Evolutionary conservation across 2,329 filamentous ascomycete genomes (phyloP).

Genomic region (Colletotrichum sp.): DNA sequence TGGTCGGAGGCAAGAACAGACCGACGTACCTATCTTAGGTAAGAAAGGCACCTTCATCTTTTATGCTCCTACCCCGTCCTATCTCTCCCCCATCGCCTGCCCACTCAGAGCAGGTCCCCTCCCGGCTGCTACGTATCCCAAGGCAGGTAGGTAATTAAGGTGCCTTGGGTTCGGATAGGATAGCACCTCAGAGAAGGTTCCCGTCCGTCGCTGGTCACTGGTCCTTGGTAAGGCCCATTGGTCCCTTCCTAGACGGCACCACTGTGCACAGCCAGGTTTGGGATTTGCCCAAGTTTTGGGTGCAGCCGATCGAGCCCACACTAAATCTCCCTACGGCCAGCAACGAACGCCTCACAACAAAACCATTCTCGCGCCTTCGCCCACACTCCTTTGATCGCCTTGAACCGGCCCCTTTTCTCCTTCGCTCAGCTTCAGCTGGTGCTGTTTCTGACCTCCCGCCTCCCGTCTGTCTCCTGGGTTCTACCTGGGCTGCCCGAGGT

Average conservation of each 20-base stretch:
- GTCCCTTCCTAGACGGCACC: neutral
- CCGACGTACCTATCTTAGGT: neutral
- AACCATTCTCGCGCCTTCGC: constrained; percentile 14
- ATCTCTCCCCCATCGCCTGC: neutral
- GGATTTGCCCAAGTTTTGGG: constrained; percentile 14
- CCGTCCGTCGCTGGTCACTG: neutral
- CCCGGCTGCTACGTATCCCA: neutral
- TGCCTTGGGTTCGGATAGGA: neutral
- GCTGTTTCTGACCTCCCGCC: constrained; percentile 1
- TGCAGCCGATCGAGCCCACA: constrained; percentile 22
- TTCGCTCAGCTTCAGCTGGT: neutral
- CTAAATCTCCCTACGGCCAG: constrained; percentile 23
- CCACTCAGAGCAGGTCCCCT: neutral
- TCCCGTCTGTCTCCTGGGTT: neutral
- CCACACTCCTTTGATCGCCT: constrained; percentile 18
- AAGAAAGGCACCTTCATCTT: neutral
- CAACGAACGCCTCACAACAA: constrained; percentile 16
- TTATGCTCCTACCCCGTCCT: neutral
- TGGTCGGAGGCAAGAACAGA: neutral
- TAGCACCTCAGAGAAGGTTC: neutral
- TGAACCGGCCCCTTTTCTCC: constrained; percentile 9
- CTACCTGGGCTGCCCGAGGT: neutral
- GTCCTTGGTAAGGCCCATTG: neutral
- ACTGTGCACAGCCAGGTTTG: constrained; percentile 5
- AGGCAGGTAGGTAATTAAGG: neutral